Conservation (phyloP, 768 basidiomycete genomes). For the Boletus rubroflammeus region DNA sequence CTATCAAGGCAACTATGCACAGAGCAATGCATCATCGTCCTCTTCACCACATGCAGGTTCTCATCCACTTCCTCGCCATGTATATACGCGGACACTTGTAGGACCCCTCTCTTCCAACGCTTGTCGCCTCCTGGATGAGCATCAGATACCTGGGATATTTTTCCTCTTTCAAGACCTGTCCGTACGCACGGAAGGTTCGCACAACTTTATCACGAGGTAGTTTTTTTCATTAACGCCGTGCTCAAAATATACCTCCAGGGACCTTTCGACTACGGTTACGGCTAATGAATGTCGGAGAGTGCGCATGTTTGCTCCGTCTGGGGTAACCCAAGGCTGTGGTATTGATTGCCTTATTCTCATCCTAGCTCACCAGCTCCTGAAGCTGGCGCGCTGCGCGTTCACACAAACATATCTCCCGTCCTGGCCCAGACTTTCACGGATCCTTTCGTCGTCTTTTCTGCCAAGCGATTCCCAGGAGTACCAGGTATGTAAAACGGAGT, state of each 20-base stretch:
- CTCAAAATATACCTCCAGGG: conserved; percentile 43
- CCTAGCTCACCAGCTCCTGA: conserved; percentile 71
- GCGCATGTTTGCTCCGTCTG: conserved; percentile 39
- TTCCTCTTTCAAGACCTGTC: conserved; percentile 95
- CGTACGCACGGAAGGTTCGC: conserved; percentile 83
- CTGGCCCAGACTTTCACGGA: conserved; percentile 83
- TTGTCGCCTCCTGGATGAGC: conserved; percentile 78
- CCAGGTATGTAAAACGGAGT: conserved; percentile 53
- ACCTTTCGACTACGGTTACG: conserved; percentile 82
- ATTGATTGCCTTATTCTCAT: conserved; percentile 22
- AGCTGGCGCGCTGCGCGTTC: conserved; percentile 58
- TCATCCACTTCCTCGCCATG: conserved; percentile 56
- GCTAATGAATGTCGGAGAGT: conserved; percentile 90
- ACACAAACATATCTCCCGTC: conserved; percentile 68
- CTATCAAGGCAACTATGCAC: conserved; percentile 27
- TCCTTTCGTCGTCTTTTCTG: conserved; percentile 82
- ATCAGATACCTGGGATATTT: conserved; percentile 84
- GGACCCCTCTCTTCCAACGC: conserved; percentile 88
- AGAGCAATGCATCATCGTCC: conserved; percentile 21
- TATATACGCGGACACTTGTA: conserved; percentile 85
- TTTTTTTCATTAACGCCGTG: conserved; percentile 21
- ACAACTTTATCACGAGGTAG: conserved; percentile 25
- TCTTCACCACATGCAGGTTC: conserved; percentile 31
- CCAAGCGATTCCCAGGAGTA: conserved; percentile 93
- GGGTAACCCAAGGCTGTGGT: conserved; percentile 15